These are phyloP conservation scores for Dactylonectria macrodidyma DNA, from an alignment of 2,329 filamentous ascomycete species.

Conservation along the genomic window DNA sequence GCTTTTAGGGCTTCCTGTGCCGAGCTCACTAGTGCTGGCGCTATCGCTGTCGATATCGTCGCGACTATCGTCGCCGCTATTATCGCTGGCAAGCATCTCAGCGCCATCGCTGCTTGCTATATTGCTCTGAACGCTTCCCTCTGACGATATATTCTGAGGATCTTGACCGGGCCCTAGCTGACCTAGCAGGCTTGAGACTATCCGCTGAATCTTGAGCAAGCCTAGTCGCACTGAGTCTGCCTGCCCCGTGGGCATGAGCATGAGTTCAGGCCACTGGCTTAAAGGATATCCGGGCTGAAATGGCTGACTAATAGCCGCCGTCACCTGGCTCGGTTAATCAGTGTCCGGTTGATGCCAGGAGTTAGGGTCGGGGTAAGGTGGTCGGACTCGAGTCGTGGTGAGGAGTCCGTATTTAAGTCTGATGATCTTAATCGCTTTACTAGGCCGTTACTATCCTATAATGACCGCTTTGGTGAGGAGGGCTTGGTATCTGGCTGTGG, in stretches of 20 bases:
- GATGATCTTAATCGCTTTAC: neutral
- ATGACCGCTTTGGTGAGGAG: neutral
- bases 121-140: too few species aligned
- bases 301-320: too few species aligned
- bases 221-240: too few species aligned
- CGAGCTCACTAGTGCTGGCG: constrained; percentile 3
- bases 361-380: neutral
- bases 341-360: too few species aligned
- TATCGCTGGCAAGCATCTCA: neutral
- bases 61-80: neutral
- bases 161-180: too few species aligned
- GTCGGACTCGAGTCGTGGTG: neutral
- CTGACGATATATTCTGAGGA: too few species aligned
- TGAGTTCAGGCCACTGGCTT: too few species aligned
- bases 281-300: too few species aligned
- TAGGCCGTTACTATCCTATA: neutral
- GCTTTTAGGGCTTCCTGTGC: constrained; percentile 1
- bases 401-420: neutral
- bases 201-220: too few species aligned
- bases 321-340: too few species aligned
- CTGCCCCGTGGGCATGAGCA: too few species aligned
- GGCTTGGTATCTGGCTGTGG: neutral
- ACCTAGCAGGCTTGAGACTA: too few species aligned
- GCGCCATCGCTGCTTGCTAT: neutral
- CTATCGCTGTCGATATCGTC: neutral